phyloP scores from a whole-genome alignment of 768 basidiomycete genomes.

The Rhodotorula graminis region DNA sequence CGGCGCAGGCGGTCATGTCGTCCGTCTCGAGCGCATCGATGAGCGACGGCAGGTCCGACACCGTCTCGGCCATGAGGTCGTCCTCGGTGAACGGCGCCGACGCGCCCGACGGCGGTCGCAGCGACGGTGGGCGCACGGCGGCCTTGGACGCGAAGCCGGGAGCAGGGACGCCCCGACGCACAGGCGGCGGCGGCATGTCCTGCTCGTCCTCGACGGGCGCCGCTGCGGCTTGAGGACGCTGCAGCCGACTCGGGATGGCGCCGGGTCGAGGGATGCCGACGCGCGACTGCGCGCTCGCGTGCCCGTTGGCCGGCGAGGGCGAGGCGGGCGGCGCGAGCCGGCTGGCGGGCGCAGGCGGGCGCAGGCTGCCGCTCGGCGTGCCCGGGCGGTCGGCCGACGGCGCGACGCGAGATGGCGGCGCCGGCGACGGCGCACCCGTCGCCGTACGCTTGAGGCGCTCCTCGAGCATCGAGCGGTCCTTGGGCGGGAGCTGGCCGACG shows the following conservation, averaged over 20 bases:
- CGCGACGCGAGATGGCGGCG: constrained; percentile 10
- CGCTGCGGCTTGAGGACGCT: constrained; percentile 13
- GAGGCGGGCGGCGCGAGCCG: constrained; percentile 6
- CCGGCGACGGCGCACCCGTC: constrained; percentile 20
- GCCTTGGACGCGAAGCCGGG: constrained; percentile 23
- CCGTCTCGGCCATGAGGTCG: constrained; percentile 28
- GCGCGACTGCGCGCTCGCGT: neutral
- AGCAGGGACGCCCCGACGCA: neutral
- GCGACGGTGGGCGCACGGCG: neutral
- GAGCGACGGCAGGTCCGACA: constrained; percentile 17
- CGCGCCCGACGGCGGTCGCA: neutral
- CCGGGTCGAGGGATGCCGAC: constrained; percentile 2
- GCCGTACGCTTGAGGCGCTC: constrained; percentile 58
- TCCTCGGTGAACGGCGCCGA: constrained; percentile 16
- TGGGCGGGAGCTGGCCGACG: constrained; percentile 68
- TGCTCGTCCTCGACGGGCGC: neutral
- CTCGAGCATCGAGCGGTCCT: constrained; percentile 88
- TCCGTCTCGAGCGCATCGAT: constrained; percentile 23
- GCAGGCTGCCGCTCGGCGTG: constrained; percentile 4
- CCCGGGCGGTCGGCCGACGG: constrained; percentile 3
- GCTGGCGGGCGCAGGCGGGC: constrained; percentile 4
- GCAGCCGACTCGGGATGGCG: constrained; percentile 16
- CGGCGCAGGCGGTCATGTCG: constrained; percentile 78
- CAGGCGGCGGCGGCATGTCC: constrained; percentile 4
- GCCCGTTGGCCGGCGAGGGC: constrained; percentile 10